Evolutionary conservation across 2,329 filamentous ascomycete genomes (phyloP).

Genomic region (Rasamsonia emersonii): DNA sequence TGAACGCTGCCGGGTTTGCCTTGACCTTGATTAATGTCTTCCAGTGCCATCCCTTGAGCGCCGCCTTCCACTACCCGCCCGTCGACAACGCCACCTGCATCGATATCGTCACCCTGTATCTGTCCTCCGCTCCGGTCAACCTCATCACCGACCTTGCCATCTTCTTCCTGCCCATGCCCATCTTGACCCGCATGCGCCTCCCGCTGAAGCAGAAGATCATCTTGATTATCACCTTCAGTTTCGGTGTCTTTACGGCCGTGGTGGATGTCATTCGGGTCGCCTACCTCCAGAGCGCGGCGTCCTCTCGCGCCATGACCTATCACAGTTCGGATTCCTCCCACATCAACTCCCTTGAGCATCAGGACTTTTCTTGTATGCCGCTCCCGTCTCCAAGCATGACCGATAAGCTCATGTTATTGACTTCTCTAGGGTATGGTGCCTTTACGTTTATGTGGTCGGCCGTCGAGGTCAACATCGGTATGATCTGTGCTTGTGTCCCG

Average conservation of each 20-base stretch:
- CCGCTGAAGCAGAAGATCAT: conserved; percentile 82
- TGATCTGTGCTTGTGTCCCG: conserved; percentile 87
- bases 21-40: conserved; percentile 82
- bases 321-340: conserved; percentile 7
- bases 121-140: conserved; percentile 77
- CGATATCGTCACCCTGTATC: conserved; percentile 56
- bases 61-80: conserved; percentile 52
- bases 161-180: conserved; percentile 76
- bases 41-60: conserved; percentile 68
- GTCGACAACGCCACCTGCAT: conserved; percentile 45
- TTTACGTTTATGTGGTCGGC: conserved; percentile 89
- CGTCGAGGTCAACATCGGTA: conserved; percentile 82
- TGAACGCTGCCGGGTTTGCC: conserved; percentile 69
- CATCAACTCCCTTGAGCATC: conserved; percentile 10
- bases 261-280: conserved; percentile 86
- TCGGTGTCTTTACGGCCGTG: conserved; percentile 79
- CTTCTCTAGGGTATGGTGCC: conserved; percentile 64
- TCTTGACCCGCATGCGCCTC: conserved; percentile 76
- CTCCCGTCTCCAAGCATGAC: not conserved
- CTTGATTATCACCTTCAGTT: conserved; percentile 72
- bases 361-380: conserved; percentile 45
- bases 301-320: conserved; percentile 25
- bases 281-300: conserved; percentile 68
- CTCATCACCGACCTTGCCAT: conserved; percentile 86
- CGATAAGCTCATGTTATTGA: conserved; percentile 29